A percentile compares a stretch with the other conserved stretches of the same genome.
These are phyloP conservation scores for Fraxinus paxiana DNA, from an alignment of 305 asterid species.

Conservation along the genomic window DNA sequence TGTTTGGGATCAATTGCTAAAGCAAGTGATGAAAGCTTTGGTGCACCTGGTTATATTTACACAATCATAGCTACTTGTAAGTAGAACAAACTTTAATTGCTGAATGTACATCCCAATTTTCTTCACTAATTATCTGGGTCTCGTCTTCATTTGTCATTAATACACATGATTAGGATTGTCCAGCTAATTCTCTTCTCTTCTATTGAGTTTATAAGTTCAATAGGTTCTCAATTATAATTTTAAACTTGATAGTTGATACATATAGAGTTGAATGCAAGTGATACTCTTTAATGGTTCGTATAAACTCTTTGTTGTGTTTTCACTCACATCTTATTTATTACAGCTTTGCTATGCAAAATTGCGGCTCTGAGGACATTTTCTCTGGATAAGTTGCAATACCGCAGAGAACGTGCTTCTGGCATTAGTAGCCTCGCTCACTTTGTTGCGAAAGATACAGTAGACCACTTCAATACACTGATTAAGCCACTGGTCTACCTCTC, in stretches of 20 bases:
- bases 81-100: constrained; percentile 22
- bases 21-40: constrained; percentile 71
- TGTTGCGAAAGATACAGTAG: constrained; percentile 78
- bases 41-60: constrained; percentile 75
- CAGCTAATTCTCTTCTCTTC: neutral
- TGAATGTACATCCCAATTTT: neutral
- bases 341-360: constrained; percentile 80
- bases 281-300: neutral
- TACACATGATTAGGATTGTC: neutral
- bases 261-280: neutral
- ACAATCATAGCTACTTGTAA: constrained; percentile 82
- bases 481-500: constrained; percentile 89
- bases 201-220: neutral
- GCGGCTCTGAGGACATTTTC: constrained; percentile 83
- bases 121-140: neutral
- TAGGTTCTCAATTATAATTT: neutral
- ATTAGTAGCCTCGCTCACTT: constrained; percentile 95
- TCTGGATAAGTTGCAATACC: constrained; percentile 70
- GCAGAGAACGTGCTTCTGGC: constrained; percentile 85
- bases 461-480: constrained; percentile 70
- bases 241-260: neutral
- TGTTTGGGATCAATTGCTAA: constrained; percentile 78
- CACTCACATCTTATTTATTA: neutral
- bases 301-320: neutral
- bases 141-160: neutral